Evolutionary conservation across 176 grass and related monocot genomes (phyloP), one percentile per base, ranked within the genome.

Genomic region (Aegilops speltoides): DNA sequence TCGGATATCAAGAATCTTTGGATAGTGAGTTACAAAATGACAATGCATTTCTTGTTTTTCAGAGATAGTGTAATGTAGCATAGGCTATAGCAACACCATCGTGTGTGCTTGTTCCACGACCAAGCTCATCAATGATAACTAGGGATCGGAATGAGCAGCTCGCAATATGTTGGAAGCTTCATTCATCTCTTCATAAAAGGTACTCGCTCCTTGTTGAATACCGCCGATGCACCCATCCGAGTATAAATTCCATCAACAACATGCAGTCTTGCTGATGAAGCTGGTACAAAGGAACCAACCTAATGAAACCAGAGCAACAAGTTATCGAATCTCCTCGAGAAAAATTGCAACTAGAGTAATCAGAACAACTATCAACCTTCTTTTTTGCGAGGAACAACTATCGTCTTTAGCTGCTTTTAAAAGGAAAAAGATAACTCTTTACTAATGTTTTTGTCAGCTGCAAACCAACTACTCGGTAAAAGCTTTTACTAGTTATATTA

Each of bases 71-170:
- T 41, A 98, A 88, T 32, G 91, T 91, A 38, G 93, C 96, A 70
- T 95, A 98, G 76, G 96, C 96, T 89, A 98, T 94, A 60, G 93
- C 96, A 77, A 95, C 91, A 59, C 96, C 96, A 38, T 95, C 93
- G 37, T 98, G 91, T 20, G 96, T 95, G 79, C 93, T 95, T 74
- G 96, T 98, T 79, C 96, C 93, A 69, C 96, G 96, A 15, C 96
- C 96, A 85, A 98, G 93, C 73, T 98, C 96, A 84, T 98, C 96
- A 38, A 98, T 95, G 88, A 98, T 98, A 77, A 98, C 93, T 52
- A 98, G 84, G 26, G 96, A 98, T 5, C 85, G 84, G 25, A 89
- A 87, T 61, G 96, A 93, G 84, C 93, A 98, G 29, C 81, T 95
- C 61, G 87, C 38, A 98, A 83, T 87, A 98, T 98, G 31, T 89